Conservation (phyloP, 768 basidiomycete species). For the Imleria badia region DNA sequence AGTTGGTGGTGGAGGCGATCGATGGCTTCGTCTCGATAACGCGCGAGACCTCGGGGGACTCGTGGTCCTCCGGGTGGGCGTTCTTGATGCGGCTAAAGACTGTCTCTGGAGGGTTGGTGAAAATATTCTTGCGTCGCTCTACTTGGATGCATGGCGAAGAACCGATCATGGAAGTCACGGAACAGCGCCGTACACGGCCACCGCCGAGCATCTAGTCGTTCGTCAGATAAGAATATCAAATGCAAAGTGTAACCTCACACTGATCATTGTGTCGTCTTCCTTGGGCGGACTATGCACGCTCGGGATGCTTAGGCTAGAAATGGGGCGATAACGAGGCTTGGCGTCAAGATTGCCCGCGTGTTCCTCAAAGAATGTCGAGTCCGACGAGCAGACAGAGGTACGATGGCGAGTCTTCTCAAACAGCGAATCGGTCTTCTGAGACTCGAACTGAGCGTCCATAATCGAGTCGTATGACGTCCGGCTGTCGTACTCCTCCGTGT, state of each 20-base stretch:
- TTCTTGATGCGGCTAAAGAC: constrained; percentile 40
- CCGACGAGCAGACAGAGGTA: constrained; percentile 48
- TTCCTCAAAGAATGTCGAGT: constrained; percentile 61
- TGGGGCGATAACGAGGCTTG: constrained; percentile 59
- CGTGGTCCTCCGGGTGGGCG: constrained; percentile 1
- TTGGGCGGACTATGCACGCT: constrained; percentile 47
- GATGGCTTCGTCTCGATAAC: constrained; percentile 60
- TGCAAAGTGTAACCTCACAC: constrained; percentile 42
- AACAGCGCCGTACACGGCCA: constrained; percentile 67
- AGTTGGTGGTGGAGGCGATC: constrained; percentile 57
- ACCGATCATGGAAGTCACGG: constrained; percentile 65
- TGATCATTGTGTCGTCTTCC: constrained; percentile 84
- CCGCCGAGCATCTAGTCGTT: constrained; percentile 72
- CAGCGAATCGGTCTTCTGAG: constrained; percentile 47
- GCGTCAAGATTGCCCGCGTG: constrained; percentile 33
- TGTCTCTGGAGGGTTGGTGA: constrained; percentile 23
- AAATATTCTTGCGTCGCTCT: constrained; percentile 59
- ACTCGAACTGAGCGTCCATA: constrained; percentile 49
- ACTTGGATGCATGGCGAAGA: constrained; percentile 66
- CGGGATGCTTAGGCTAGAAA: constrained; percentile 61
- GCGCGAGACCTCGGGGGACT: constrained; percentile 45
- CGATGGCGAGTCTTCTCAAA: constrained; percentile 62
- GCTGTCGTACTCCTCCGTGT: constrained; percentile 25
- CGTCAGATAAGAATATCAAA: neutral
- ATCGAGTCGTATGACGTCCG: constrained; percentile 64